Percentiles rank a stretch among this genome's conserved stretches.
Conservation (phyloP, 164 flowering plant genomes). For the Tinospora cordifolia region DNA sequence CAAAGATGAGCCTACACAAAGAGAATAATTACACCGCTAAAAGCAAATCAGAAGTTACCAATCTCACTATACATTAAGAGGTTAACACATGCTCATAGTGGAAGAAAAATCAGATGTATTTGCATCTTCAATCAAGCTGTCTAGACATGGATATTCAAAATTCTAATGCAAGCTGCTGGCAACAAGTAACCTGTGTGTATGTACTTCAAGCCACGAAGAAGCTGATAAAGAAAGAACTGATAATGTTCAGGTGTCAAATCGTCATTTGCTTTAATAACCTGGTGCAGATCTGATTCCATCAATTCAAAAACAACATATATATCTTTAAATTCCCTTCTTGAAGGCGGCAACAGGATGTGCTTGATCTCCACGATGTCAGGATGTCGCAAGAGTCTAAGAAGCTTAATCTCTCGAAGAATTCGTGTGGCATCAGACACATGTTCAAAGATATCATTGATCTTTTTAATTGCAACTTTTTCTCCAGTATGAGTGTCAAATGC, state of each 20-base stretch:
- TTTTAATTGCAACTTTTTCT: too few relatives aligned
- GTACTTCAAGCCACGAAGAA: conserved; percentile 87
- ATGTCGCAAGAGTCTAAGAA: conserved; percentile 73
- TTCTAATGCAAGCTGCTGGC: not conserved
- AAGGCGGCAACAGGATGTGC: conserved; percentile 84
- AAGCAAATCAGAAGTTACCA: not conserved
- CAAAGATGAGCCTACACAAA: conserved; percentile 2
- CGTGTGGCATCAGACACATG: conserved; percentile 56
- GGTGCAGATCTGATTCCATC: conserved; percentile 95
- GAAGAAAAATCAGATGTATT: not conserved
- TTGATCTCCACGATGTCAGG: conserved; percentile 89
- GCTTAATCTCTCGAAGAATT: conserved; percentile 81
- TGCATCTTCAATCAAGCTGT: not conserved
- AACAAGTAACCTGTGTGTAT: conserved; percentile 69
- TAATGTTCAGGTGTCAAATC: conserved; percentile 95
- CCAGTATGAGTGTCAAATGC: too few relatives aligned
- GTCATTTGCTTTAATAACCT: conserved; percentile 91
- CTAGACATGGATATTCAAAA: not conserved
- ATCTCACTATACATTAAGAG: not conserved
- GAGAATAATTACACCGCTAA: not conserved
- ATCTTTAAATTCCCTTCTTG: conserved; percentile 78
- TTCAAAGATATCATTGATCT: too few relatives aligned
- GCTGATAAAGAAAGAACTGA: conserved; percentile 95
- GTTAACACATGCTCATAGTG: not conserved
- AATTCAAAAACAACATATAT: conserved; percentile 92